Evolutionary conservation across 345 rosid genomes (phyloP), one percentile per base, ranked within the genome.

Genomic region (Gossypium herbaceum): DNA sequence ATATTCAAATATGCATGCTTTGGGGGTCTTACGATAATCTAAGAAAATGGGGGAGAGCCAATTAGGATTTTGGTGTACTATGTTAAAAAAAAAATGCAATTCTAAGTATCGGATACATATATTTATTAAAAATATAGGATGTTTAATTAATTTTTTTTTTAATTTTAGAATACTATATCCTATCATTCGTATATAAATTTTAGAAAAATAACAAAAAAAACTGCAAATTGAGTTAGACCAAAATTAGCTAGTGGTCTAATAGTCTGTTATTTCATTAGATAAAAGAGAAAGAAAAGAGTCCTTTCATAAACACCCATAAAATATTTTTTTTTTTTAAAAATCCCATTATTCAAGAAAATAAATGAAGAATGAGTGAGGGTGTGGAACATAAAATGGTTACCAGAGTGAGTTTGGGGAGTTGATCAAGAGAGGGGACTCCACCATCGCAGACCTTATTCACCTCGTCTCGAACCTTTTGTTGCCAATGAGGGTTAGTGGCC

Each of bases 401-500:
- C 89, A 82, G 29, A 25, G 92, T 81, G 77, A 93, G 88, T 70
- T 87, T 89, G 66, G 98, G 76, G 69, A 95, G 94, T 50, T 90
- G 97, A 29, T 91, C 93, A 68, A 87, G 58, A 22, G 91, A 76
- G 10, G 90, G 92, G 64, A 82, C 68, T 75, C 81, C 82, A n/a
- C 86, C 92, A 65, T 86, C 83, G 85, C 89, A 91, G 86, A 93
- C 90, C 55, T 84, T 83, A 2, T 77, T 77, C 12, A 95, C 84
- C 84, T 95, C 93, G 12, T 63, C 81, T 0, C 99, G 81, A 24
- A 91, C 88, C 55, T 85, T 91, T 12, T 93, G 87, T 77, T 95
- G 99, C 99, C 99, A 95, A 25, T 75, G 20, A 27, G 97, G 93
- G 72, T 91, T 88, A 79, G 85, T 86, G 17, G 97, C 97, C 0